These are phyloP conservation scores for Torrubiella hemipterigena DNA, from an alignment of 2,329 filamentous ascomycete species.

Conservation along the genomic window DNA sequence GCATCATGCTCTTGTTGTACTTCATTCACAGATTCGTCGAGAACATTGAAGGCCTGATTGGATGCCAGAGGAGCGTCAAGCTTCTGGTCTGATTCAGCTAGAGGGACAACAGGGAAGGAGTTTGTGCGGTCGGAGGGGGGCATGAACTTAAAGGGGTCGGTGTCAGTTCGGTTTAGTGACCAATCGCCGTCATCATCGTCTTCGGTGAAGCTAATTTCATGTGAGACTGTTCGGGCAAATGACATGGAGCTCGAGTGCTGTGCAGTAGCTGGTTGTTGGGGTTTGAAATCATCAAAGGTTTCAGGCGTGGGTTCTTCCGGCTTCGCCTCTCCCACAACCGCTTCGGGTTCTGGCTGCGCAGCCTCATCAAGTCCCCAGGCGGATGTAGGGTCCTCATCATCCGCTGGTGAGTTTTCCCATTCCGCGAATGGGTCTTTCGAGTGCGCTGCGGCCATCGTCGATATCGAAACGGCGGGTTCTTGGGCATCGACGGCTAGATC, in stretches of 20 bases:
- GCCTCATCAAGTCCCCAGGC: no score
- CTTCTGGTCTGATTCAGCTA: slow-evolving; percentile 16
- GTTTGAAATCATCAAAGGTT: neutral
- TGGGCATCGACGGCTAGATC: no score
- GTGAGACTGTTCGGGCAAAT: slow-evolving; percentile 51
- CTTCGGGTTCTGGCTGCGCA: no score
- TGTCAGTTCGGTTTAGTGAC: slow-evolving; percentile 36
- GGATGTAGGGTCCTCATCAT: no score
- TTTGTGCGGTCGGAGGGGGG: slow-evolving; percentile 45
- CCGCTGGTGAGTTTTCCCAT: no score
- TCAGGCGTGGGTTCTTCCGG: neutral
- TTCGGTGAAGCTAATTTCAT: slow-evolving; percentile 46
- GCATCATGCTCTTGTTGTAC: slow-evolving; percentile 6
- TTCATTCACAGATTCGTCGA: slow-evolving; percentile 26
- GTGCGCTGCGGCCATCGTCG: no score
- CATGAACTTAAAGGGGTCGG: slow-evolving; percentile 50
- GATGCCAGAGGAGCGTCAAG: slow-evolving; percentile 29
- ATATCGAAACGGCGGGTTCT: no score
- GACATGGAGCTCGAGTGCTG: slow-evolving; percentile 51
- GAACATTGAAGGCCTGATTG: slow-evolving; percentile 40
- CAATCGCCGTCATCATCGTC: slow-evolving; percentile 51
- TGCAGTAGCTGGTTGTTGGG: slow-evolving; percentile 18
- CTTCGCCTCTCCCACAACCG: no score
- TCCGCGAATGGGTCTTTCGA: no score
- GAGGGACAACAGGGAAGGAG: slow-evolving; percentile 48